Evolutionary conservation across 257 asterid species (phyloP), one percentile per base, ranked within the genome.

Genomic region (Perilla frutescens): DNA sequence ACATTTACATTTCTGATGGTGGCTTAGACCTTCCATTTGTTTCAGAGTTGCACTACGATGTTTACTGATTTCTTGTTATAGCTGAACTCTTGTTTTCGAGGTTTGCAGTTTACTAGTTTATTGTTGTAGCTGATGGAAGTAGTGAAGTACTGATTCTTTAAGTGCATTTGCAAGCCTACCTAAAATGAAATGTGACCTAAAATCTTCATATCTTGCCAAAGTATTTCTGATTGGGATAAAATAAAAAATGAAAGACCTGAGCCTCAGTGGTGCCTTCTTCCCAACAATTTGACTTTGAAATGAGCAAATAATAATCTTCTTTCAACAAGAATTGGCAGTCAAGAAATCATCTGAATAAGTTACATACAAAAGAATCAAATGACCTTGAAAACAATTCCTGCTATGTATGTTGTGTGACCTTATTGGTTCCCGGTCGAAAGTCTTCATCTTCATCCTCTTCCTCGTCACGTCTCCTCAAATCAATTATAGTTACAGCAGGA

Each of bases 311-410:
- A 20, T 20, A 15, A 71, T 65, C 55, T 62, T 71, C 47, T 77
- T 67, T 73, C 9, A 73, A 77, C 85, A 75, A 72, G 88, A 83
- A 79, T 81, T 58, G 75, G 2, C 68, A n/a, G 71, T 84, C 81
- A 76, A 73, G 77, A 72, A 69, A 68, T 66, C 76, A 71, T 83
- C 75, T 45, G 54, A 67, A 62, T 26, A 20, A 70, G 57, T 77
- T 79, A 66, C 81, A 72, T 49, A 67, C 81, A 82, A 56, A 78
- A 72, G 78, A 83, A 80, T 83, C 86, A 76, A 80, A 78, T 63
- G 83, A 72, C 58, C 83, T 76, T 70, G 79, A 68, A 78, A 75
- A 68, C 82, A 70, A 77, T 71, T 81, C 79, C 61, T 47, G 73
- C 66, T 67, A 48, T 34, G 53, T 44, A 44, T 1, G 40, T 26